Evolutionary conservation across 1,284 basidiomycete genomes (phyloP), one percentile per base, ranked within the genome.

Genomic region (Hortiboletus rubellus): DNA sequence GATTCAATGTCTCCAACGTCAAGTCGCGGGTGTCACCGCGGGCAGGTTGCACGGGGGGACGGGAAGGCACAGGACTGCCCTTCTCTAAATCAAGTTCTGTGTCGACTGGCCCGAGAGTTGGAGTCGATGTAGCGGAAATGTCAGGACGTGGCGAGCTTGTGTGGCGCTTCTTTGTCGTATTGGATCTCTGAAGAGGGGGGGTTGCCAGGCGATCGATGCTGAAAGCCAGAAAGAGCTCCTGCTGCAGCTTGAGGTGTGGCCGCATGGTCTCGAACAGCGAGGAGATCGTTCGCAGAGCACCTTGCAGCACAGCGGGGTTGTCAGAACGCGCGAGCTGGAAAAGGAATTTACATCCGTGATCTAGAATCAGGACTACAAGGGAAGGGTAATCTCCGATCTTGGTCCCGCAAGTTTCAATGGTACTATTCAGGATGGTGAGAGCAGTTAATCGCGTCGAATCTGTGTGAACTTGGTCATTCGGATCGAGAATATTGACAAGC

Each of bases 301-400:
- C 79, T 41, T 92, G 86, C 11, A 98, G 82, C 43, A 99, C 83
- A 46, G 82, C 79, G 2, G 85, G 81, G 58, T 94, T 92, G 63
- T 98, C 95, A 7, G 94, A 94, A 41, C 94, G 85, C 10, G 94
- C 94, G 17, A 98, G 84, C 75, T 94, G 89, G 79, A 99, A 98
- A 38, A 99, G 84, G 69, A 92, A 94, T 74, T 97, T 96, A 82
- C 96, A 98, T 0, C 94, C 94, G 57, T 91, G 84, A 70, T 99
- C 97, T 31, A 92, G 77, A 46, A 96, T 78, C 58, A 96, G 81
- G 5, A 79, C 76, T 52, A 85, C 78, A 41, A 96, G 76, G 3
- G 91, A 90, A 5, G 90, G 85, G 67, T 89, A 95, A 33, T 81
- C 77, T 46, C 86, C 83, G 55, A 99, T 85, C 44, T 82, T 82